phyloP scores from a whole-genome alignment of 179 eudicot species.

The Actinidia arguta region DNA sequence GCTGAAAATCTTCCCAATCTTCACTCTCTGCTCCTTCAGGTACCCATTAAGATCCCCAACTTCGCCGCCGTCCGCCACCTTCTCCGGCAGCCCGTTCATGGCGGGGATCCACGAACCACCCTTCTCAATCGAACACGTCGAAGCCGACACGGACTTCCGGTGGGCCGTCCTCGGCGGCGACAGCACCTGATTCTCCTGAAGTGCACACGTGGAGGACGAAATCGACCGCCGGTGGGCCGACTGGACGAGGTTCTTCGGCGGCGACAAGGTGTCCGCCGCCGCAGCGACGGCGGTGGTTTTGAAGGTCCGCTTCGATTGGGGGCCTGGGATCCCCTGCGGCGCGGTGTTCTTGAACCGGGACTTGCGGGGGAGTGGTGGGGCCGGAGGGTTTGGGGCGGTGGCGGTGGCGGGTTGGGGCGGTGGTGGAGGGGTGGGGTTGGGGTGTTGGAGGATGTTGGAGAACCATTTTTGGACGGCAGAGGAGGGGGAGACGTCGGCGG shows the following conservation, averaged over 20 bases:
- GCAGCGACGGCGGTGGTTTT: slow-evolving; percentile 13
- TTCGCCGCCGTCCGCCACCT: slow-evolving; percentile 9
- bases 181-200: slow-evolving; percentile 21
- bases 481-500: slow-evolving; percentile 31
- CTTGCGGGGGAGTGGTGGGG: slow-evolving; percentile 32
- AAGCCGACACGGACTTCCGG: slow-evolving; percentile 38
- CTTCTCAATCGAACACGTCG: slow-evolving; percentile 29
- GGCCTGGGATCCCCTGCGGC: slow-evolving; percentile 32
- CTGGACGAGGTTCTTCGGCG: slow-evolving; percentile 42
- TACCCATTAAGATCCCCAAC: slow-evolving; percentile 38
- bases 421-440: slow-evolving; percentile 10
- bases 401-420: slow-evolving; percentile 23
- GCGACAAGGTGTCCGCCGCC: slow-evolving; percentile 33
- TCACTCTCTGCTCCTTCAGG: slow-evolving; percentile 42
- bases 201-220: slow-evolving; percentile 36
- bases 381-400: slow-evolving; percentile 22
- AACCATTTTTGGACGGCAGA: slow-evolving; percentile 45
- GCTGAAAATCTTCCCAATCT: slow-evolving; percentile 37
- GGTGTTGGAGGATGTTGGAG: slow-evolving; percentile 44
- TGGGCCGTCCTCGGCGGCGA: slow-evolving; percentile 50
- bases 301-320: slow-evolving; percentile 29
- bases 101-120: neutral
- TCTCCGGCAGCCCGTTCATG: neutral
- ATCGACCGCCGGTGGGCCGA: slow-evolving; percentile 48
- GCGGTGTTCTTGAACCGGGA: slow-evolving; percentile 43